Evolutionary conservation across 345 rosid species (phyloP), one percentile per base, ranked within the genome.

Genomic region (Gossypium turneri): DNA sequence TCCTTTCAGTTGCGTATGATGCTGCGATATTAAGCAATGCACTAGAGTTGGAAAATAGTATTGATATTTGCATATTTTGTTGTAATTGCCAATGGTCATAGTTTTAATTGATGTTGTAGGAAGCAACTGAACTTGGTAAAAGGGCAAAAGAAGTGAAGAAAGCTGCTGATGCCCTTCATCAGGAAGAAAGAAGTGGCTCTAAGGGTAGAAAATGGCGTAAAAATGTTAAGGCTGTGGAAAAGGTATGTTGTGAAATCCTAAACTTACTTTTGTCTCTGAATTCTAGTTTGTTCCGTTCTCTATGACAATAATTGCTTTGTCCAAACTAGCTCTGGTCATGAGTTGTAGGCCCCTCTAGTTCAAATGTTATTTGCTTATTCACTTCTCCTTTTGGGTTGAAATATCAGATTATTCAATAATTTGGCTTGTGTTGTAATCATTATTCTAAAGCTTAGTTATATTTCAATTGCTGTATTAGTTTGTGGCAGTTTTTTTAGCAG

Each of bases 131-230:
- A 78, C 86, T 96, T 53, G 98, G 97, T 79, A 96, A 96, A 77
- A 96, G 90, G 82, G 99, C 99, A 38, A 86, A 85, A 86, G 99
- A 96, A 22, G 73, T 96, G 81, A 96, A 90, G 82, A 93, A 92
- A 83, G 97, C 97, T 56, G 95, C 98, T 77, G 97, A 93, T 89
- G 86, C 85, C 6, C 95, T 96, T 70, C 99, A 86, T 73, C 98
- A 96, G 78, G 98, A 96, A 87, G 99, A 96, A 86, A 86, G 90
- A 86, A 81, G 90, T 89, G 97, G 99, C 79, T 81, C 89, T 29
- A 93, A 96, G 84, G 97, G 97, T 73, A 92, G 89, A 86, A 90
- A 92, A 75, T 96, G 99, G 99, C 87, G 98, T 70, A 93, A 96
- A 84, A 96, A 96, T 83, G 95, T 96, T 58, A 96, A 96, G 79